Evolutionary conservation across 495 filamentous ascomycete genomes (phyloP).

Genomic region (Aspergillus kassunensis): DNA sequence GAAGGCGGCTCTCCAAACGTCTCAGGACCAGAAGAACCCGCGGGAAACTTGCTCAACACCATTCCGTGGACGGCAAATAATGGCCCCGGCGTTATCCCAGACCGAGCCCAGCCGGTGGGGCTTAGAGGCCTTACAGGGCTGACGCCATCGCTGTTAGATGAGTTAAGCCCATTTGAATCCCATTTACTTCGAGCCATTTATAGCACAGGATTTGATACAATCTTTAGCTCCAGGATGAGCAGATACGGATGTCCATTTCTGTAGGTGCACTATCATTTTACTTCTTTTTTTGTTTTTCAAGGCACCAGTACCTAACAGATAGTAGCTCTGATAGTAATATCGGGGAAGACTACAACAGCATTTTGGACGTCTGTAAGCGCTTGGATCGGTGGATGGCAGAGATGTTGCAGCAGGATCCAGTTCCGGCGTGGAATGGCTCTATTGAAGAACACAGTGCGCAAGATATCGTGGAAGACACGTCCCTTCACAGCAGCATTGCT

Average conservation of each 20-base stretch:
- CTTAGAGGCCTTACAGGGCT: background rate
- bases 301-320: background rate
- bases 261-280: too few species aligned
- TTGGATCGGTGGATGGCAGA: conserved; percentile 9
- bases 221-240: conserved; percentile 9
- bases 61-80: background rate
- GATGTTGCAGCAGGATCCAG: background rate
- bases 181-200: background rate
- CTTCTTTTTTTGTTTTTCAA: too few species aligned
- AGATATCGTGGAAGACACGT: conserved; percentile 6
- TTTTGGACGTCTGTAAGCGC: background rate
- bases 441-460: background rate
- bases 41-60: too few species aligned
- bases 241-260: conserved; percentile 7
- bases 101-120: background rate
- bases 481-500: background rate
- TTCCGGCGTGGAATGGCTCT: background rate
- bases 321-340: background rate
- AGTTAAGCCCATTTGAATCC: background rate
- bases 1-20: too few species aligned
- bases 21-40: too few species aligned
- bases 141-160: background rate
- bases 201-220: background rate
- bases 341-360: conserved; percentile 1
- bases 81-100: too few species aligned